These are phyloP conservation scores for Neoascochyta sp. DNA, from an alignment of 2,329 filamentous ascomycete species.

Conservation along the genomic window DNA sequence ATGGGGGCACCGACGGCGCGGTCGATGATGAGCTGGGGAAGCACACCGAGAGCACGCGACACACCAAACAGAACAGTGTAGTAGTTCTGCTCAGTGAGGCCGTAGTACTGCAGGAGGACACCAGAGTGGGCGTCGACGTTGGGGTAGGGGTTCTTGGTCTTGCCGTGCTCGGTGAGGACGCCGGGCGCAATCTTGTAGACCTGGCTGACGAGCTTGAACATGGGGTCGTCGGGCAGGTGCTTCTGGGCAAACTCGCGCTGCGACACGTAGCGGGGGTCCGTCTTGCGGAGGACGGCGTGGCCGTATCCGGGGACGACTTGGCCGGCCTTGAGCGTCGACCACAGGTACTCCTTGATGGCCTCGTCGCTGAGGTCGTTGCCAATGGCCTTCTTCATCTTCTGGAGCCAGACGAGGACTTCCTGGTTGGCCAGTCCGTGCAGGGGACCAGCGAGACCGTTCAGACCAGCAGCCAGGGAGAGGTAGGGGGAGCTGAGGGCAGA, in stretches of 20 bases:
- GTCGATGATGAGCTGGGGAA: slow-evolving; percentile 99
- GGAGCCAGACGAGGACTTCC: slow-evolving; percentile 98
- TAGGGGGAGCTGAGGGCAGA: slow-evolving; percentile 94
- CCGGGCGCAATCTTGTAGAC: slow-evolving; percentile 99
- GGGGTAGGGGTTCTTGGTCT: slow-evolving; percentile 99
- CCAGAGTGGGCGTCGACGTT: slow-evolving; percentile 99
- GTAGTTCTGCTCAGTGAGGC: slow-evolving; percentile 97
- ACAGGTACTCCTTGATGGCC: slow-evolving; percentile 97
- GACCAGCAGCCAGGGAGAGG: slow-evolving; percentile 91
- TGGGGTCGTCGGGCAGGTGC: slow-evolving; percentile 93
- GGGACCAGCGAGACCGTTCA: slow-evolving; percentile 96
- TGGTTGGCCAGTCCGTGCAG: slow-evolving; percentile 99
- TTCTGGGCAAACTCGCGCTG: slow-evolving; percentile 95
- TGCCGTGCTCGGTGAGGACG: slow-evolving; percentile 98
- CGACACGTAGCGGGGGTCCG: slow-evolving; percentile 96
- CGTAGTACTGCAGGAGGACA: slow-evolving; percentile 99
- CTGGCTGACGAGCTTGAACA: slow-evolving; percentile 99
- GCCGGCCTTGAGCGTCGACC: slow-evolving; percentile 91
- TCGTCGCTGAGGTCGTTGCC: slow-evolving; percentile 94
- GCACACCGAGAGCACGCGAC: slow-evolving; percentile 93
- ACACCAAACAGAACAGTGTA: slow-evolving; percentile 99
- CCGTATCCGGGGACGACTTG: slow-evolving; percentile 98
- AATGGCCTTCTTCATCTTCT: slow-evolving; percentile 94
- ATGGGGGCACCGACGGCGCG: slow-evolving; percentile 95
- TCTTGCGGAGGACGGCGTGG: slow-evolving; percentile 99